Percentiles rank a stretch among this genome's conserved stretches.
Conservation (phyloP, 164 flowering plant genomes). For the Houttuynia cordata region DNA sequence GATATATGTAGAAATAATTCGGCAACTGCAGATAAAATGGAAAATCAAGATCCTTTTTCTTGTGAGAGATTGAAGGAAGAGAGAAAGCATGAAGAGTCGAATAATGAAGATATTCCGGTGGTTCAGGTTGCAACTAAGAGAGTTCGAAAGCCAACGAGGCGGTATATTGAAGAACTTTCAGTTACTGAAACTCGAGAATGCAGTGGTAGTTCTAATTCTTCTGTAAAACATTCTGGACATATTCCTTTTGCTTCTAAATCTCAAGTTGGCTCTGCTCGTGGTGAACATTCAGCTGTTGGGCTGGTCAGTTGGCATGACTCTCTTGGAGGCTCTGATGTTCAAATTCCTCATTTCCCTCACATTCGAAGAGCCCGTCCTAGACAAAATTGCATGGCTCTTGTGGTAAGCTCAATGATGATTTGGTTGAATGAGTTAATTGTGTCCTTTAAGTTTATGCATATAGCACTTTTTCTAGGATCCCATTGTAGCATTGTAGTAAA, state of each 20-base stretch:
- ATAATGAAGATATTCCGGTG: constrained; percentile 23
- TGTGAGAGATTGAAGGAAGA: constrained; percentile 21
- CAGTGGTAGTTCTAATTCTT: constrained; percentile 27
- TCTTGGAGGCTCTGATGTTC: constrained; percentile 76
- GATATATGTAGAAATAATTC: constrained; percentile 16
- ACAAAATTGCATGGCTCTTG: constrained; percentile 50
- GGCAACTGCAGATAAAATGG: constrained; percentile 10
- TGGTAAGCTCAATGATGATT: constrained; percentile 35
- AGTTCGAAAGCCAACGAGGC: constrained; percentile 78
- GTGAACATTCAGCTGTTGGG: constrained; percentile 21
- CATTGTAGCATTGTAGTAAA: not conserved
- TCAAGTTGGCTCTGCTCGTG: constrained; percentile 18
- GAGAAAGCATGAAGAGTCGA: constrained; percentile 11
- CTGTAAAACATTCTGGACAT: constrained; percentile 21
- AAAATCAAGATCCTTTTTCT: constrained; percentile 16
- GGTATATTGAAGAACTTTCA: constrained; percentile 93
- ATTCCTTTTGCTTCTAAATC: constrained; percentile 21
- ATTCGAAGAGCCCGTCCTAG: constrained; percentile 87
- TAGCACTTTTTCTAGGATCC: not conserved
- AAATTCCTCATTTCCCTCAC: constrained; percentile 72
- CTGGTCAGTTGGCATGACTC: constrained; percentile 53
- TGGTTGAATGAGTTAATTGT: not conserved
- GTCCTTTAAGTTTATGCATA: not conserved
- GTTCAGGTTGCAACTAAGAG: constrained; percentile 57
- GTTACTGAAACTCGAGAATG: constrained; percentile 48